Conservation (phyloP, 2,329 filamentous ascomycete species). For the Thelonectria blattea region DNA sequence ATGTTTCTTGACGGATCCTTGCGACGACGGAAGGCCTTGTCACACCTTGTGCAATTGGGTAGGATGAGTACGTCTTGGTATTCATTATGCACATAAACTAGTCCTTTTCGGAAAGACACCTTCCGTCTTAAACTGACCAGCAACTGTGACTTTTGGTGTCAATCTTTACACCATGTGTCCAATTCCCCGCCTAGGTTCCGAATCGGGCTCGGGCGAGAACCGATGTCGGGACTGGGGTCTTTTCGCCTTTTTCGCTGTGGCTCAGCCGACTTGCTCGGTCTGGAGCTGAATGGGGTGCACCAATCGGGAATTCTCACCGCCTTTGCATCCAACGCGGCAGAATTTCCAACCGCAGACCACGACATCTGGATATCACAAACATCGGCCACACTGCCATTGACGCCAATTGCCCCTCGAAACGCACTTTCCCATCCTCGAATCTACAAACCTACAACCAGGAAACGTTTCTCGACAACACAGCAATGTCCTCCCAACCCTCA, state of each 20-base stretch:
- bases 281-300: conserved; percentile 1
- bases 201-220: conserved; percentile 34
- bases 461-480: not conserved
- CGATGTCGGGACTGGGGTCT: conserved; percentile 26
- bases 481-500: conserved; percentile 32
- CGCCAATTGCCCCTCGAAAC: not conserved
- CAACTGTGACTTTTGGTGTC: no score
- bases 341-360: conserved; percentile 11
- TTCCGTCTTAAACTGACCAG: no score
- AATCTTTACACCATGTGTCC: no score
- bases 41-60: not conserved
- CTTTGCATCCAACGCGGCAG: conserved; percentile 23
- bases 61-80: no score
- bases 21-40: conserved; percentile 24
- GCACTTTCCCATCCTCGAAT: not conserved
- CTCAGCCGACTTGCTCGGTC: conserved; percentile 23
- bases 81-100: no score
- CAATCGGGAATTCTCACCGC: conserved; percentile 27
- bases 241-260: conserved; percentile 18
- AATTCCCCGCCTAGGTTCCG: conserved; percentile 14
- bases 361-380: not conserved
- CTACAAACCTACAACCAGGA: not conserved
- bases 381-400: not conserved
- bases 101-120: no score
- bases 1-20: conserved; percentile 20